These are phyloP conservation scores for Globisporangium nagaii DNA, from an alignment of 352 stramenopile species.

Conservation along the genomic window DNA sequence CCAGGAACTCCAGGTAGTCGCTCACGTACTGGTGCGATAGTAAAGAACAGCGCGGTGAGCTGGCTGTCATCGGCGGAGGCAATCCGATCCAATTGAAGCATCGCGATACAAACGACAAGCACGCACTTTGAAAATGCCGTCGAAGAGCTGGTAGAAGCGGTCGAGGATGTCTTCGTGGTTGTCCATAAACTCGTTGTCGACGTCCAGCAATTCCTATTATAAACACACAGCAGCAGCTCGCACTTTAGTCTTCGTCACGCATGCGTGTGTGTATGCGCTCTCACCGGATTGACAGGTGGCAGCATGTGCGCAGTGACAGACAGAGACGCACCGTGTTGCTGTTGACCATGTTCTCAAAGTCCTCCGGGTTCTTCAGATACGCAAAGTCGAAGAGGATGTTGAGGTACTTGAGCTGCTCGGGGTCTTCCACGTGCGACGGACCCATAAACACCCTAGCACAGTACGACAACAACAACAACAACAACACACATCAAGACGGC, in stretches of 20 bases:
- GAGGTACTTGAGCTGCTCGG: conserved; percentile 87
- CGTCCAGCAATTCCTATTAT: conserved; percentile 66
- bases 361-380: conserved; percentile 93
- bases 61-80: too few relatives aligned
- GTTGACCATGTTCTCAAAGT: conserved; percentile 92
- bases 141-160: conserved; percentile 89
- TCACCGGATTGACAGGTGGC: not conserved
- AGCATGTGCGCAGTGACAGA: not conserved
- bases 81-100: not conserved
- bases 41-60: too few relatives aligned
- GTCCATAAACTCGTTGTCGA: conserved; percentile 91
- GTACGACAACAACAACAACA: not conserved
- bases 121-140: conserved; percentile 75
- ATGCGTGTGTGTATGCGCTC: too few relatives aligned
- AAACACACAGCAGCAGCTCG: not conserved
- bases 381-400: conserved; percentile 95
- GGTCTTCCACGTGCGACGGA: conserved; percentile 81
- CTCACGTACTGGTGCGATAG: conserved; percentile 91
- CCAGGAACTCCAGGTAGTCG: conserved; percentile 90
- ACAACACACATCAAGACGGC: not conserved
- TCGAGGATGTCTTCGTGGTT: conserved; percentile 85
- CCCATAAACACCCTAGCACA: conserved; percentile 77
- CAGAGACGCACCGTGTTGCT: conserved; percentile 67
- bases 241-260: not conserved
- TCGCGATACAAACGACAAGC: not conserved